Base-by-base conservation (phyloP, 2,329 filamentous ascomycete species). In the Xylariaceae sp. region DNA sequence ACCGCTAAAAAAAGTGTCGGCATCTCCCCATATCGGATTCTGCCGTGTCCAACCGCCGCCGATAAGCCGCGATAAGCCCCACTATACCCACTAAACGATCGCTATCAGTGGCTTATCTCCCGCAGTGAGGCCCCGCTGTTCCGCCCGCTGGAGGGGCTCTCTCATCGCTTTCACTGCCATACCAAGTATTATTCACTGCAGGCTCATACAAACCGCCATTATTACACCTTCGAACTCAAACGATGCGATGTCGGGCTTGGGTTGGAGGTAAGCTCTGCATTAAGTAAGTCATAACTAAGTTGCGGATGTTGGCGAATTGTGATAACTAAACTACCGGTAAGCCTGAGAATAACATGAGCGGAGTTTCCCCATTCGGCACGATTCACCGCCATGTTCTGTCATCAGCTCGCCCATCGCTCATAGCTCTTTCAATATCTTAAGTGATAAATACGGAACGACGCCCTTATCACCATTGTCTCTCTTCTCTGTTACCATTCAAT, bases 1-100 rank as follows among this genome's bases (percentile, higher is more conserved):
- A 21, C 41, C 42, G 51, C 55, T 47, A 56, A 65, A 62, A 67
- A 66, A 62, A 59, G 56, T 60, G 57, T 19, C 13, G 32, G 48
- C 47, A 43, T 45, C 54, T 57, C 51, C 21, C 54, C 51, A 48
- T 42, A 60, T 51, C 45, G 18, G 40, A 48, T 64, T 65, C 54
- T 67, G 65, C 65, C 61, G 30, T 3, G 12, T 26, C 16, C 52
- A 55, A 66, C 65, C 65, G 63, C 63, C 44, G 21, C 15, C 56
- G 57, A 59, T 55, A 59, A 55, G 45, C 57, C 56, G n/a, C 56
- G 57, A 59, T 55, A 59, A 55, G 45, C 57, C 56, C 61, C 61
- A 57, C 57, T 39, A 49, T 32, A 9, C 34, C 48, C 47, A 50
- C 57, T 46, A 42, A 44, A 62, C 45, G n/a, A 49, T 21, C 49